Evolutionary conservation across 2,329 filamentous ascomycete genomes (phyloP), one percentile per base, ranked within the genome.

Genomic region (Cladophialophora psammophila): DNA sequence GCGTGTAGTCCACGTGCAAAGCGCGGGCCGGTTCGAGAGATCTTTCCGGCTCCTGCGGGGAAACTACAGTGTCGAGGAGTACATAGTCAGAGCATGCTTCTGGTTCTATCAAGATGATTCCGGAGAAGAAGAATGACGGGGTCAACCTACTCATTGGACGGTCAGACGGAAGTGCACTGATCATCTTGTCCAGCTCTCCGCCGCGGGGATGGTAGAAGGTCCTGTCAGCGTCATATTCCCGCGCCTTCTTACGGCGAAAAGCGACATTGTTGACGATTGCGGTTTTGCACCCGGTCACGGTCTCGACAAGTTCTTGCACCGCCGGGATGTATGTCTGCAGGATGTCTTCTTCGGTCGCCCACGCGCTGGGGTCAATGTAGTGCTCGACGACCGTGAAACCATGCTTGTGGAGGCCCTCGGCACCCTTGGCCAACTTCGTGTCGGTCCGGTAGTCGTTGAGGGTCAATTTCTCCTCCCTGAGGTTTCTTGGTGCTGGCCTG

Each of bases 381-480:
- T 56, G 53, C 32, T 56, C 53, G 12, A 59, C 56, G 18, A 59
- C 36, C 13, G 56, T 59, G 40, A 59, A 59, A 10, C 56, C 56
- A 26, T 59, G 56, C 32, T 48, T 59, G 38, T 59, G 20, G 3
- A 59, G 56, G 9, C 56, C 56, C 32, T 26, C 56, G 15, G 15
- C 18, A 2, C 56, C 56, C 13, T 31, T 42, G 2, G 20, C 56
- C 10, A 59, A 38, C 8, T 48, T 42, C 13, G 40, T 34, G 2
- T 31, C 38, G 1, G 36, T 34, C 6, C 56, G 56, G 56, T 59
- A 59, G 26, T 59, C 26, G 56, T 48, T 20, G 36, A 59, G 56
- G 3, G 40, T 13, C 15, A 59, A 31, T 9, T n/a, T 59, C 56
- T 59, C 56, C 34, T 59, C 56, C 18, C 32, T 20, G 15, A 59